Conservation (phyloP, 2,329 filamentous ascomycete genomes). For the Chaetomiaceae sp. region DNA sequence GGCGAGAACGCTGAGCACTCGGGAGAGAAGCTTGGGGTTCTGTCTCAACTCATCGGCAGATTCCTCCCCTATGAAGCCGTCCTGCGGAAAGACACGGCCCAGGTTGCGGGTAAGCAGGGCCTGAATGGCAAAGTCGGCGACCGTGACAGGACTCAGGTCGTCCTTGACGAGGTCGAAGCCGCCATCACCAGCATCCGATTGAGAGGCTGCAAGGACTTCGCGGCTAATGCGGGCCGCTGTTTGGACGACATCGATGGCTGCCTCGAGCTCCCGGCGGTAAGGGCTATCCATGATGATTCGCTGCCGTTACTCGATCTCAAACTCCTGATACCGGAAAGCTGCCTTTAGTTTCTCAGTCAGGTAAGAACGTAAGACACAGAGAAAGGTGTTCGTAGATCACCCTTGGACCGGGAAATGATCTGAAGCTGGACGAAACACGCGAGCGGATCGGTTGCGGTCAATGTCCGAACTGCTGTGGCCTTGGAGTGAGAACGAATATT, state of each 20-base stretch:
- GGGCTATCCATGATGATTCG: constrained; percentile 38
- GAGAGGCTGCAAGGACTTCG: constrained; percentile 41
- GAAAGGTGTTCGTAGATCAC: too few relatives aligned
- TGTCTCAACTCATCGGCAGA: constrained; percentile 26
- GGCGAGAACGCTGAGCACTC: constrained; percentile 44
- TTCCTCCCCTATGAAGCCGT: constrained; percentile 13
- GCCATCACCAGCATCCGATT: constrained; percentile 26
- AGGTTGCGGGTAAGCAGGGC: constrained; percentile 9
- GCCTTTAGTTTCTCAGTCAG: too few relatives aligned
- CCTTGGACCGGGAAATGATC: too few relatives aligned
- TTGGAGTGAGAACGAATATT: too few relatives aligned
- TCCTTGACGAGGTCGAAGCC: constrained; percentile 41
- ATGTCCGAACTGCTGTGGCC: too few relatives aligned
- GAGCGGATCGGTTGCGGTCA: too few relatives aligned
- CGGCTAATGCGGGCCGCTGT: constrained; percentile 47
- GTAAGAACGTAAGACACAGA: too few relatives aligned
- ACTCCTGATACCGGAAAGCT: background rate
- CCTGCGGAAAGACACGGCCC: background rate
- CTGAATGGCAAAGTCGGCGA: constrained; percentile 35
- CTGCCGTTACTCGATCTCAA: background rate
- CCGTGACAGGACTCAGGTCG: constrained; percentile 53
- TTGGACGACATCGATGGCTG: constrained; percentile 40
- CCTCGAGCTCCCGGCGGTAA: constrained; percentile 39
- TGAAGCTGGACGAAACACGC: too few relatives aligned
- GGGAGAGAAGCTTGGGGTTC: constrained; percentile 39